A percentile compares a stretch with the other conserved stretches of the same genome.
phyloP scores from a whole-genome alignment of 2,329 filamentous ascomycete genomes.

The Hysterium pulicare region DNA sequence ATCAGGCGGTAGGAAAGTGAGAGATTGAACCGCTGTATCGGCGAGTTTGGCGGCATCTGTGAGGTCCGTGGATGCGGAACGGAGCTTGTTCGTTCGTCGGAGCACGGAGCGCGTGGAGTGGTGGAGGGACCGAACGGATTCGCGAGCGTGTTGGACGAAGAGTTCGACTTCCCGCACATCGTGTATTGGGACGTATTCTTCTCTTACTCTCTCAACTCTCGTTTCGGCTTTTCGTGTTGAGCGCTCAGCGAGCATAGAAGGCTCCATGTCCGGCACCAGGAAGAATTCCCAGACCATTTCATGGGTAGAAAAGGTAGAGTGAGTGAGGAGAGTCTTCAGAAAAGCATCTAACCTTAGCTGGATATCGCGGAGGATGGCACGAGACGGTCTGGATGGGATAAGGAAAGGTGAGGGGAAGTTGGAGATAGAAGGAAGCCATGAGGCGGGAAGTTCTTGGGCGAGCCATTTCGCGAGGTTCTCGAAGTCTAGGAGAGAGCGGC shows the following conservation, averaged over 20 bases:
- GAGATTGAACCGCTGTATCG: slow-evolving; percentile 51
- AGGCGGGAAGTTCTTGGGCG: slow-evolving; percentile 85
- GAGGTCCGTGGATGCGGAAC: slow-evolving; percentile 64
- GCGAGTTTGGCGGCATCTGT: slow-evolving; percentile 59
- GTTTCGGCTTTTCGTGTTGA: slow-evolving; percentile 83
- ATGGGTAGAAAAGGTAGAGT: slow-evolving; percentile 91
- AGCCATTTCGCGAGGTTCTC: slow-evolving; percentile 84
- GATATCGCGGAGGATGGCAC: slow-evolving; percentile 80
- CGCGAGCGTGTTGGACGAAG: slow-evolving; percentile 85
- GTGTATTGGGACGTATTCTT: slow-evolving; percentile 79
- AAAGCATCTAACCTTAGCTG: slow-evolving; percentile 86
- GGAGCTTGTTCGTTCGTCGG: slow-evolving; percentile 71
- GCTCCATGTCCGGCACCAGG: slow-evolving; percentile 87
- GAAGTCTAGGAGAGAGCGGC: slow-evolving; percentile 83
- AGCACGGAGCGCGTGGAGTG: slow-evolving; percentile 79
- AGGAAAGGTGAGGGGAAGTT: slow-evolving; percentile 85
- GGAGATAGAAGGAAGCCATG: slow-evolving; percentile 80
- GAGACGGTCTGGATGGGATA: slow-evolving; percentile 85
- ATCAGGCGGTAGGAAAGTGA: slow-evolving; percentile 64
- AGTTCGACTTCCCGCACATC: slow-evolving; percentile 87
- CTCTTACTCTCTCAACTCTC: slow-evolving; percentile 76
- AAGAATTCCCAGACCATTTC: slow-evolving; percentile 99
- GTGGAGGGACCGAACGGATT: slow-evolving; percentile 82
- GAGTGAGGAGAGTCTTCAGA: slow-evolving; percentile 76
- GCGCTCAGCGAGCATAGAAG: slow-evolving; percentile 83